Conservation (phyloP, 805 yeast genomes). For the Zygotorulaspora sp. region DNA sequence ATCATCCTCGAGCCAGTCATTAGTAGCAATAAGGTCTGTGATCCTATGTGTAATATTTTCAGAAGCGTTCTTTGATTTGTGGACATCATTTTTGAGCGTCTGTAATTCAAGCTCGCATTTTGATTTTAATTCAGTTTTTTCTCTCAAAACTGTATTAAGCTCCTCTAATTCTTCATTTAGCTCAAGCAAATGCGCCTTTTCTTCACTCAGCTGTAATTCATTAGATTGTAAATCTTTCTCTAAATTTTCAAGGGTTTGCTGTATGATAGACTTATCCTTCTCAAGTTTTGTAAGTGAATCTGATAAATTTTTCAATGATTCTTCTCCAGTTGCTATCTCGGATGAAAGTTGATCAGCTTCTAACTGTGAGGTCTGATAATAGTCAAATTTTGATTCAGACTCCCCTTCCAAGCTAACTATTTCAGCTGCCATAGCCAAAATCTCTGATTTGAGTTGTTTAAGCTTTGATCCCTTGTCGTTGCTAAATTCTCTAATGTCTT, state of each 20-base stretch:
- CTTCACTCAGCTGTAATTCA: constrained; percentile 30
- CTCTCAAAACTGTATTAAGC: constrained; percentile 44
- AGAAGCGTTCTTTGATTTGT: constrained; percentile 41
- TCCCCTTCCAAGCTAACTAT: constrained; percentile 37
- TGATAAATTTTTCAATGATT: constrained; percentile 39
- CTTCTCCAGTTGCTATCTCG: constrained; percentile 49
- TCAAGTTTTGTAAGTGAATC: constrained; percentile 36
- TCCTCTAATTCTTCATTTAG: constrained; percentile 74
- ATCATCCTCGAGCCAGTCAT: constrained; percentile 72
- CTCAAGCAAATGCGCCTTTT: constrained; percentile 57
- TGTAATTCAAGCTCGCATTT: constrained; percentile 50
- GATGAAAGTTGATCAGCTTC: constrained; percentile 62
- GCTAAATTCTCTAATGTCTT: constrained; percentile 78
- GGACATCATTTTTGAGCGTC: constrained; percentile 51
- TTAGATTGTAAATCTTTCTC: constrained; percentile 27
- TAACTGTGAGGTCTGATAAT: constrained; percentile 59
- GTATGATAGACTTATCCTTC: constrained; percentile 29
- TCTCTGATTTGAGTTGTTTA: constrained; percentile 54
- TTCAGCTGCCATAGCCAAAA: constrained; percentile 39
- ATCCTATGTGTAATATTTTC: constrained; percentile 38
- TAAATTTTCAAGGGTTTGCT: constrained; percentile 22
- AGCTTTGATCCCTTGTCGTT: constrained; percentile 77
- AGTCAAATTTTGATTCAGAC: constrained; percentile 46
- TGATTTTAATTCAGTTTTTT: constrained; percentile 39
- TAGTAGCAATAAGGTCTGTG: constrained; percentile 46